Evolutionary conservation across 2,329 filamentous ascomycete species (phyloP).

Genomic region (Beauveria sp.): DNA sequence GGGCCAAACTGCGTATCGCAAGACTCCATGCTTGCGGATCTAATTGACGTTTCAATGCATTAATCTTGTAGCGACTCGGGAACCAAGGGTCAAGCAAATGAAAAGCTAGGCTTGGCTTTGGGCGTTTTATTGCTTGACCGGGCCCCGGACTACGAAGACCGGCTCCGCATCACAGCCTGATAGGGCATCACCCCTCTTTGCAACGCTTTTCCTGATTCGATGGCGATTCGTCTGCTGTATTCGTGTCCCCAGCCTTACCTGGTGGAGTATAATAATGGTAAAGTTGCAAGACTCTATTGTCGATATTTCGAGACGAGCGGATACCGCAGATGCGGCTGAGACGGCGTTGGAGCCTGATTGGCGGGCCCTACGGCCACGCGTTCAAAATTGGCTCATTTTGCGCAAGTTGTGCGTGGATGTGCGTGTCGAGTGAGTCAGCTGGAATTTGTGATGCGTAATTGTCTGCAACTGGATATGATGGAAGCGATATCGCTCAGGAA

Average conservation of each 20-base stretch:
- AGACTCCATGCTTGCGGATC: neutral
- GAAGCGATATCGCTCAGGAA: too few relatives aligned
- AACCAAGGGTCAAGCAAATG: neutral
- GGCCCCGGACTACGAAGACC: neutral
- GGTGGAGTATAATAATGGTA: neutral
- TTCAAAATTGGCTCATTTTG: neutral
- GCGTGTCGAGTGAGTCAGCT: conserved; percentile 2
- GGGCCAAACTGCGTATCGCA: conserved; percentile 6
- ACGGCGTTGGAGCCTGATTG: neutral
- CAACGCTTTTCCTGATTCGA: neutral
- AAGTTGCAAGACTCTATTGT: too few relatives aligned
- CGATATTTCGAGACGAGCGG: neutral
- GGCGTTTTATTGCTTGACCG: neutral
- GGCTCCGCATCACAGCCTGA: neutral
- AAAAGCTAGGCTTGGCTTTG: neutral
- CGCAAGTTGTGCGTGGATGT: neutral
- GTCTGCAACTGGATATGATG: neutral
- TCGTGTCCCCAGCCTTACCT: neutral
- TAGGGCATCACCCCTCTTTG: neutral
- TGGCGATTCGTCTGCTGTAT: neutral
- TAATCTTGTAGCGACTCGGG: neutral
- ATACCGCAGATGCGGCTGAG: neutral
- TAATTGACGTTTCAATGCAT: too few relatives aligned
- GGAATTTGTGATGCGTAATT: neutral
- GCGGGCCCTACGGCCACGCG: neutral